Evolutionary conservation across 2,329 filamentous ascomycete genomes (phyloP).

Genomic region (Ceratocystis destructans): DNA sequence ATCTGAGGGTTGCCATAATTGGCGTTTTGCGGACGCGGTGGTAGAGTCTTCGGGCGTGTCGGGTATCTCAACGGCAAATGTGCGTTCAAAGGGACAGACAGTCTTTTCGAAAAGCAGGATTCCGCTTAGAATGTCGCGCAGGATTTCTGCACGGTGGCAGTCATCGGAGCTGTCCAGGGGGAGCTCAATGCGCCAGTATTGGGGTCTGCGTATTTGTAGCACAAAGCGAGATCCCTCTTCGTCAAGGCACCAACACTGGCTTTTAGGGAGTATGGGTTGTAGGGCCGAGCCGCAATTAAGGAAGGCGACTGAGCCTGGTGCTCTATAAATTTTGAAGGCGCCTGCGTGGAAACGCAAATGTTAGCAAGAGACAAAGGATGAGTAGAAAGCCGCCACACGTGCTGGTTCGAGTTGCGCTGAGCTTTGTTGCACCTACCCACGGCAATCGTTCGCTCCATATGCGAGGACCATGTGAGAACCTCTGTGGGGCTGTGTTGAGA

Average conservation of each 20-base stretch:
- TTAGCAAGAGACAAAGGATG: background rate
- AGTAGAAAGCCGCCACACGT: background rate
- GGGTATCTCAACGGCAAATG: constrained; percentile 61
- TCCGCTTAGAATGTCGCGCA: constrained; percentile 56
- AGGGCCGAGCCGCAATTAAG: constrained; percentile 72
- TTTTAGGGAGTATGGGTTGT: constrained; percentile 76
- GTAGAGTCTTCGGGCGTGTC: constrained; percentile 38
- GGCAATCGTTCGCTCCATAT: constrained; percentile 69
- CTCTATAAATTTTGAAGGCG: constrained; percentile 68
- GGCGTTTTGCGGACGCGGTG: background rate
- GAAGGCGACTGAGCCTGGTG: constrained; percentile 75
- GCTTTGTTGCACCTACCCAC: constrained; percentile 40
- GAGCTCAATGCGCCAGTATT: constrained; percentile 84
- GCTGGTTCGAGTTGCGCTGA: background rate
- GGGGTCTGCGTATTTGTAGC: constrained; percentile 67
- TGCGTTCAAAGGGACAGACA: constrained; percentile 67
- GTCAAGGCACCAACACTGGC: constrained; percentile 88
- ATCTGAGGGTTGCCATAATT: constrained; percentile 12
- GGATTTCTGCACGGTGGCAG: constrained; percentile 45
- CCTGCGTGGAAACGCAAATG: constrained; percentile 32
- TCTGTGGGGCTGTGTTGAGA: constrained; percentile 35
- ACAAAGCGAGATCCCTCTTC: constrained; percentile 68
- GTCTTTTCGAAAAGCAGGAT: constrained; percentile 80
- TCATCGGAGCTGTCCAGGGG: constrained; percentile 46
- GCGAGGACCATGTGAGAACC: constrained; percentile 57